A percentile compares a stretch with the other conserved stretches of the same genome.
Conservation (phyloP, 352 stramenopile species). For the Phytophthora rubi region DNA sequence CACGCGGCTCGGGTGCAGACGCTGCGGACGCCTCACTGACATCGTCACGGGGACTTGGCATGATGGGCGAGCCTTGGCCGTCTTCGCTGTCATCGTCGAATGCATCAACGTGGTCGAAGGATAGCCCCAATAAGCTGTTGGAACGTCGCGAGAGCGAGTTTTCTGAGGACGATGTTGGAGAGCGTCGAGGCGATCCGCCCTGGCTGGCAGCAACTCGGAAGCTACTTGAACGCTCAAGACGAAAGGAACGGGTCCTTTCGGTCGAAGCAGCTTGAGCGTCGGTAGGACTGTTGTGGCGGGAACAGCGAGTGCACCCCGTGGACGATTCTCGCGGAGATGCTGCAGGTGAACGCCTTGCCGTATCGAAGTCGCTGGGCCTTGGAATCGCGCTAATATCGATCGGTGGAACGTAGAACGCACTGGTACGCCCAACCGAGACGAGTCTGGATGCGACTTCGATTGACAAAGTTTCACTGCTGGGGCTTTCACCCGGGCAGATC, state of each 20-base stretch:
- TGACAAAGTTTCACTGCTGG: neutral
- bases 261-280: neutral
- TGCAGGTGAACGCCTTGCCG: neutral
- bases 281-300: neutral
- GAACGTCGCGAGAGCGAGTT: slow-evolving; percentile 22
- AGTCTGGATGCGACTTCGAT: neutral
- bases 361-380: neutral
- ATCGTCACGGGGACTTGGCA: slow-evolving; percentile 16
- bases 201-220: slow-evolving; percentile 16
- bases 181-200: neutral
- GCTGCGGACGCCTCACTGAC: slow-evolving; percentile 21
- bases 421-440: neutral
- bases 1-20: slow-evolving; percentile 22
- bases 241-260: slow-evolving; percentile 21
- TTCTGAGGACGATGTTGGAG: slow-evolving; percentile 21
- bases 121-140: slow-evolving; percentile 16
- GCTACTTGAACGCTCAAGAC: slow-evolving; percentile 6
- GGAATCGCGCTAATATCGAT: slow-evolving; percentile 25
- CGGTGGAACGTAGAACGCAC: slow-evolving; percentile 14
- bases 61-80: neutral
- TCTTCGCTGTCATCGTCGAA: slow-evolving; percentile 18
- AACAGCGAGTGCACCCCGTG: neutral
- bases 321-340: slow-evolving; percentile 4
- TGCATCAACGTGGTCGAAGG: neutral
- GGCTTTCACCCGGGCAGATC: neutral